Evolutionary conservation across 2,329 filamentous ascomycete genomes (phyloP), one percentile per base, ranked within the genome.

Genomic region (Ascochyta viciae-villosae): DNA sequence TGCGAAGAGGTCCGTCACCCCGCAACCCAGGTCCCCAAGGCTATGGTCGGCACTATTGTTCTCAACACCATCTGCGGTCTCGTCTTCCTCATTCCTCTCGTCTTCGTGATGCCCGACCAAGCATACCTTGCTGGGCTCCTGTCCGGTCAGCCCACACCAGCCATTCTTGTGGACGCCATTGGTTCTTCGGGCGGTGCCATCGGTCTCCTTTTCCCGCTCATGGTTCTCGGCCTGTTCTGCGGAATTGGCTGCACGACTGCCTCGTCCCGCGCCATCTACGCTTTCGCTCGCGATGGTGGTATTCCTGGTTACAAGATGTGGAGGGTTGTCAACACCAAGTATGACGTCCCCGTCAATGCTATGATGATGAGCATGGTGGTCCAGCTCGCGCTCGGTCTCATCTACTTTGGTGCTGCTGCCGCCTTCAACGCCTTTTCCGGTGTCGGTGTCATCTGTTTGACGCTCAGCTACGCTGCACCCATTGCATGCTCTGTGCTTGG

Each of bases 391-490:
- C 83, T 91, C 5, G 87, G 85, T 29, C 68, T 87, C 64, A 85
- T 91, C 72, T 89, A 89, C 78, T 89, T 91, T 61, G 88, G 88
- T 42, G 89, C 86, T 2, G 76, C 81, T 0, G 84, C 86, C 10
- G 88, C 87, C n/a, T 90, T 89, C 79, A 89, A 87, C 69, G 88
- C 88, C 53, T 90, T 90, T 74, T 87, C 85, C 0, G 86, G 87
- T 57, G 85, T 89, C 16, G 87, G 87, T 65, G 87, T 90, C 73
- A 90, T 90, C 67, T 87, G 83, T 68, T 77, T 88, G 70, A 91
- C 88, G 0, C 79, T 87, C 35, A 85, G 87, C 47, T 92, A 91
- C 67, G 87, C 85, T 33, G 81, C 81, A 1, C 89, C 89, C 16
- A 87, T 91, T 50, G 81, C 83, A 23, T 84, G 89, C 58, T 90